These are phyloP conservation scores for Amphibolis antarctica DNA, from an alignment of 106 monocot genomes.

Conservation along the genomic window DNA sequence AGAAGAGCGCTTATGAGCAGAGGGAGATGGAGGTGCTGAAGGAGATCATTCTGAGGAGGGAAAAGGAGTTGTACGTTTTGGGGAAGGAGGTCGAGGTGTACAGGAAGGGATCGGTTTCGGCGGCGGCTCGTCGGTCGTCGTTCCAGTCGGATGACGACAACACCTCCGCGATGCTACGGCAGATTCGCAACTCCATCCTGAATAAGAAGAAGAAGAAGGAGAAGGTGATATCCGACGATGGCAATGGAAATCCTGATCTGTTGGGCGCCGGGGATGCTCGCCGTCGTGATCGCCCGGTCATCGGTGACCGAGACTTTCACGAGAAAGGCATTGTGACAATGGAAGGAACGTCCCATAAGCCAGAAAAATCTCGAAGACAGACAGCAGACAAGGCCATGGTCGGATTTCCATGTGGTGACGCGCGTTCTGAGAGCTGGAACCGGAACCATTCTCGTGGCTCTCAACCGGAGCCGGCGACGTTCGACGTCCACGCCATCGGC, in stretches of 20 bases:
- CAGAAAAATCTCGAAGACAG: neutral
- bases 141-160: neutral
- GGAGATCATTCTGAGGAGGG: constrained; percentile 73
- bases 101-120: constrained; percentile 19
- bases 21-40: constrained; percentile 78
- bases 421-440: neutral
- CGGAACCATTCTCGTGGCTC: constrained; percentile 3
- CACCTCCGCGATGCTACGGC: constrained; percentile 13
- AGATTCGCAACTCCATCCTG: constrained; percentile 5
- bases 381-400: constrained; percentile 3
- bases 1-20: constrained; percentile 66
- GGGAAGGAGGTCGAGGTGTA: constrained; percentile 63
- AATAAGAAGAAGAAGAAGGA: constrained; percentile 16
- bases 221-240: constrained; percentile 11
- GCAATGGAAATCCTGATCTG: no score
- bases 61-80: constrained; percentile 56
- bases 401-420: constrained; percentile 5
- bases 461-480: constrained; percentile 20
- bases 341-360: constrained; percentile 8
- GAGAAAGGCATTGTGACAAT: constrained; percentile 32
- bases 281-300: no score
- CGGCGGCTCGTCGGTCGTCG: neutral
- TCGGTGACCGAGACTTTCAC: constrained; percentile 14
- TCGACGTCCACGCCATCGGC: constrained; percentile 51
- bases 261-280: neutral